Evolutionary conservation across 192 early-diverging fungal genomes (phyloP).

Genomic region (Piromyces finnis): DNA sequence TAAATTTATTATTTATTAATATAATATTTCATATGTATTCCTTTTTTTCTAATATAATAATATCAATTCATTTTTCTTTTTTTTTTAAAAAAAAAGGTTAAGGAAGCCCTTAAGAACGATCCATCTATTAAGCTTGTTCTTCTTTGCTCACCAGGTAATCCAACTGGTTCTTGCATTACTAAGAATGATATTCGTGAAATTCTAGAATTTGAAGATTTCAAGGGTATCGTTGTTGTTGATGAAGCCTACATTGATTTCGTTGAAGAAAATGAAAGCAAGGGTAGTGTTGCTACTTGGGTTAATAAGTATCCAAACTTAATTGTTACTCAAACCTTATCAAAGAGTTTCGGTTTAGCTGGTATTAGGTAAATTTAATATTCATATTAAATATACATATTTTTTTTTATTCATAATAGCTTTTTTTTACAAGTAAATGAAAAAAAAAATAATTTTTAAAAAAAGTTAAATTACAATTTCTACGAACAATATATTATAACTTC

Average conservation of each 20-base stretch:
- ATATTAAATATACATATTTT: too few species aligned
- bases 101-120: conserved; percentile 39
- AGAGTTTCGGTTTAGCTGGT: conserved; percentile 95
- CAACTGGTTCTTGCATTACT: conserved; percentile 70
- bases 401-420: too few species aligned
- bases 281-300: conserved; percentile 62
- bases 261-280: conserved; percentile 26
- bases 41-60: too few species aligned
- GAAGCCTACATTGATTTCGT: conserved; percentile 98
- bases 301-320: conserved; percentile 76
- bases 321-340: conserved; percentile 94
- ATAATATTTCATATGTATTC: too few species aligned
- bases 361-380: conserved; percentile 40
- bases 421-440: too few species aligned
- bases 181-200: conserved; percentile 47
- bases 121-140: conserved; percentile 76
- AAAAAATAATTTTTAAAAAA: too few species aligned
- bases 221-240: conserved; percentile 89
- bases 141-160: conserved; percentile 97
- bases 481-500: too few species aligned
- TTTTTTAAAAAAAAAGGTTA: conserved; percentile 25
- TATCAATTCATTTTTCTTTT: too few species aligned
- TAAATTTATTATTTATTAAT: too few species aligned
- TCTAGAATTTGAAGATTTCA: conserved; percentile 45
- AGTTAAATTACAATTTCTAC: too few species aligned